phyloP scores from a whole-genome alignment of 2,329 filamentous ascomycete genomes.

The Cordyceps fumosorosea region DNA sequence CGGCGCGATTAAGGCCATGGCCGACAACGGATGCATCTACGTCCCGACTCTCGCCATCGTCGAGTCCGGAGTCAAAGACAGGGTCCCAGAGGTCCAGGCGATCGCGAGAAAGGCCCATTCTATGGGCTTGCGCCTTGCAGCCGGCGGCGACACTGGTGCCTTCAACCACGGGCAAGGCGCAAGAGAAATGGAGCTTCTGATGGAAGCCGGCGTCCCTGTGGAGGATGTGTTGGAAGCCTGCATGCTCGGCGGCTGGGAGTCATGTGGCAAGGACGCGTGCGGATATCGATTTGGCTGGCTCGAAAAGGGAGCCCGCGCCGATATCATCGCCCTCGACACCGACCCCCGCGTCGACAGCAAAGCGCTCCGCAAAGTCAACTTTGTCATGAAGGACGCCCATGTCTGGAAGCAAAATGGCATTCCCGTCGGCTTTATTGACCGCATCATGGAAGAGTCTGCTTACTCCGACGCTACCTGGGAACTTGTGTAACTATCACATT shows the following conservation, averaged over 20 bases:
- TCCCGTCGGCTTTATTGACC: slow-evolving; percentile 13
- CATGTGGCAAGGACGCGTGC: slow-evolving; percentile 45
- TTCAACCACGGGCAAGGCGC: slow-evolving; percentile 47
- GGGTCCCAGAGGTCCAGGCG: slow-evolving; percentile 26
- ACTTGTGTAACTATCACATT: not conserved
- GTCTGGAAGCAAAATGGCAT: slow-evolving; percentile 38
- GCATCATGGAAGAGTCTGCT: slow-evolving; percentile 7
- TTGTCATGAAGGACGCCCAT: slow-evolving; percentile 52
- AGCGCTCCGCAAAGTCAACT: slow-evolving; percentile 40
- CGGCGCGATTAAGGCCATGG: slow-evolving; percentile 38
- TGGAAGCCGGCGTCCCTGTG: slow-evolving; percentile 42
- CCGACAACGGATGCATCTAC: slow-evolving; percentile 37
- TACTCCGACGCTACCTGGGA: slow-evolving; percentile 1
- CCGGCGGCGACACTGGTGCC: slow-evolving; percentile 48
- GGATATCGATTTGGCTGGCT: slow-evolving; percentile 47
- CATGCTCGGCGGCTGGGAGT: slow-evolving; percentile 48
- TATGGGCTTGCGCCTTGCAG: slow-evolving; percentile 41
- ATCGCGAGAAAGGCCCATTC: slow-evolving; percentile 39
- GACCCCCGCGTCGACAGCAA: slow-evolving; percentile 34
- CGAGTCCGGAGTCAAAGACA: slow-evolving; percentile 26
- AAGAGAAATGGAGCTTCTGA: slow-evolving; percentile 48
- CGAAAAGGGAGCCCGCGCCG: slow-evolving; percentile 41
- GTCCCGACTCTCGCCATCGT: slow-evolving; percentile 46
- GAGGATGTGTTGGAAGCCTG: slow-evolving; percentile 43
- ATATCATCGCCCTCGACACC: slow-evolving; percentile 42